These are phyloP conservation scores for Tylopilus cervinicoccineus DNA, from an alignment of 768 basidiomycete genomes.

Conservation along the genomic window DNA sequence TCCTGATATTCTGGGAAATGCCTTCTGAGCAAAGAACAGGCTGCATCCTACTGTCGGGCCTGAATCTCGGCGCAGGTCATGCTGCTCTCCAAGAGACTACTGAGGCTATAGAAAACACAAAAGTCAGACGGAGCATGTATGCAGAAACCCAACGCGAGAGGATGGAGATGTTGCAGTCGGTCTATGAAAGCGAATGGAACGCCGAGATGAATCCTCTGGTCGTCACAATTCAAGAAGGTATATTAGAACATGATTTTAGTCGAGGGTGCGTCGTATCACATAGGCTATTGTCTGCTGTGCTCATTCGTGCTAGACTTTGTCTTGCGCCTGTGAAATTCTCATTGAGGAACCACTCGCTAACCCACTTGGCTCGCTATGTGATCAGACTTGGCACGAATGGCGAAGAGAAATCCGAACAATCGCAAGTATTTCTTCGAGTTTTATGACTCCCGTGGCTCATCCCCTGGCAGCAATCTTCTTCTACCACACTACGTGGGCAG, in stretches of 20 bases:
- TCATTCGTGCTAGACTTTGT: conserved; percentile 45
- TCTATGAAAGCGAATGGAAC: conserved; percentile 74
- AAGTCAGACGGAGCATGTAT: conserved; percentile 81
- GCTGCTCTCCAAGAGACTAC: conserved; percentile 61
- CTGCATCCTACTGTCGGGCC: conserved; percentile 51
- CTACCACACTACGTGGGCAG: conserved; percentile 60
- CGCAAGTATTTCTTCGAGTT: conserved; percentile 11
- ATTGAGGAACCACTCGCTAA: conserved; percentile 70
- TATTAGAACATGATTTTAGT: conserved; percentile 61
- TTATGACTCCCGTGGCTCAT: conserved; percentile 6
- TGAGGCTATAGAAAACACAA: conserved; percentile 53
- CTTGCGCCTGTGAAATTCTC: conserved; percentile 49
- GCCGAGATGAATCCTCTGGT: conserved; percentile 71
- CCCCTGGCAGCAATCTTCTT: conserved; percentile 35
- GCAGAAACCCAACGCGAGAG: conserved; percentile 83
- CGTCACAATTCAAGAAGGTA: conserved; percentile 44
- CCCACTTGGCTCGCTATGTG: conserved; percentile 53
- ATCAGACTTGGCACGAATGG: conserved; percentile 41
- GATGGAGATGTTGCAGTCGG: conserved; percentile 57
- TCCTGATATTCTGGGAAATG: conserved; percentile 75
- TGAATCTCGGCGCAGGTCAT: conserved; percentile 65
- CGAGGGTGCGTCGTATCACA: conserved; percentile 50
- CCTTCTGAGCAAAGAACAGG: conserved; percentile 58
- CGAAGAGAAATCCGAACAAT: conserved; percentile 19
- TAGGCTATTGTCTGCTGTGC: background rate